phyloP scores from a whole-genome alignment of 306 rosid species.

The Cucumis hystrix region DNA sequence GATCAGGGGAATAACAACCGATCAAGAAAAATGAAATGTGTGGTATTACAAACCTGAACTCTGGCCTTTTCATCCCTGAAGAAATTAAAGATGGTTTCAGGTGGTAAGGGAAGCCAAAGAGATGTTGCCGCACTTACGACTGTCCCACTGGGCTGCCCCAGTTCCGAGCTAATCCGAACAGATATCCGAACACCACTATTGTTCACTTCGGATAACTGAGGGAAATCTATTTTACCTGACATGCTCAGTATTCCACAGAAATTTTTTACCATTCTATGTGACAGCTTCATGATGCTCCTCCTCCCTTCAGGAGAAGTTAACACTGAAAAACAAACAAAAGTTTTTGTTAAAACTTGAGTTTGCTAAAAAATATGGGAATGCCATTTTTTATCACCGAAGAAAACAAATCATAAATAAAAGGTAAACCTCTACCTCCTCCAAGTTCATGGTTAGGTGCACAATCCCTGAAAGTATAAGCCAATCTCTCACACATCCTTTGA shows the following conservation, averaged over 20 bases:
- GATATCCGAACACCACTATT: conserved; percentile 25
- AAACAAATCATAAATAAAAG: background rate
- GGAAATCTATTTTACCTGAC: conserved; percentile 27
- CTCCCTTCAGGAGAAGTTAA: conserved; percentile 20
- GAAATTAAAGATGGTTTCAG: conserved; percentile 24
- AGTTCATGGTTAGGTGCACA: conserved; percentile 9
- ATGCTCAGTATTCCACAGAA: conserved; percentile 33
- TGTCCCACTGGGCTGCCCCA: conserved; percentile 33
- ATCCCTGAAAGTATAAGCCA: background rate
- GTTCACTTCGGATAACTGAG: conserved; percentile 25
- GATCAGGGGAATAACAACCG: background rate
- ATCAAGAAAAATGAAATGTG: background rate
- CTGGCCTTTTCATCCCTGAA: conserved; percentile 26
- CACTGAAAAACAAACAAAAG: conserved; percentile 14
- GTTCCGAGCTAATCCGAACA: conserved; percentile 17
- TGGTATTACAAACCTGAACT: conserved; percentile 28
- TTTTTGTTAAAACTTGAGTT: background rate
- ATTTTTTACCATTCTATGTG: conserved; percentile 43
- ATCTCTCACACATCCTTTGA: conserved; percentile 56
- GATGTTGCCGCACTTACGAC: conserved; percentile 37
- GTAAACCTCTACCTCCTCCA: conserved; percentile 21
- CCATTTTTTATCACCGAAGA: background rate
- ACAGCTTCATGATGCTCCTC: conserved; percentile 29
- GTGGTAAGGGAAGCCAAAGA: conserved; percentile 42
- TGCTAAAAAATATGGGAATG: background rate